A percentile compares a stretch with the other conserved stretches of the same genome.
Conservation (phyloP, 2,329 filamentous ascomycete genomes). For the Hymenoscyphus infarciens region DNA sequence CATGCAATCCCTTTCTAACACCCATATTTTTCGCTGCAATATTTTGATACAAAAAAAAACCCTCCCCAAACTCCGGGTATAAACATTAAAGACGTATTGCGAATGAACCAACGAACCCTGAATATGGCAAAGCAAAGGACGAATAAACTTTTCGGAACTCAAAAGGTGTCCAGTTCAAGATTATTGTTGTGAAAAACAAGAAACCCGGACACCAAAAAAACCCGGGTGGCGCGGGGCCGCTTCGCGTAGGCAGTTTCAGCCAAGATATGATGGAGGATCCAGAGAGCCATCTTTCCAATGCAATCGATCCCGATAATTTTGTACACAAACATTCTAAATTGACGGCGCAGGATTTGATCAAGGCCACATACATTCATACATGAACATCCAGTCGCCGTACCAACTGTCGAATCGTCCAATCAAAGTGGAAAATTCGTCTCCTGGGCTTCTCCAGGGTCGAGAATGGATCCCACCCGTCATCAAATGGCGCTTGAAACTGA, state of each 20-base stretch:
- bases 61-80: slow-evolving; percentile 4
- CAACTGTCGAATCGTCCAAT: slow-evolving; percentile 44
- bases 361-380: slow-evolving; percentile 36
- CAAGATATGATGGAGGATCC: neutral
- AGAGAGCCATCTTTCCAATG: slow-evolving; percentile 2
- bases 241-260: neutral
- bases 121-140: neutral
- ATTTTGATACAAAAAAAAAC: neutral
- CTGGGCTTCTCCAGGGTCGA: slow-evolving; percentile 42
- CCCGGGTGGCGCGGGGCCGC: neutral
- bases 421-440: slow-evolving; percentile 43
- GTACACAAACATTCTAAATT: neutral
- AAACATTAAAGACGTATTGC: neutral
- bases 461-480: slow-evolving; percentile 34
- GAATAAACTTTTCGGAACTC: neutral
- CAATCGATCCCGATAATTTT: neutral
- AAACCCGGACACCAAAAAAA: too few relatives aligned
- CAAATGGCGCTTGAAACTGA: slow-evolving; percentile 45
- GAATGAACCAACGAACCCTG: neutral
- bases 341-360: slow-evolving; percentile 15
- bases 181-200: too few relatives aligned
- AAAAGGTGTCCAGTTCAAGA: too few relatives aligned
- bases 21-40: slow-evolving; percentile 2
- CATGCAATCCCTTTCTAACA: slow-evolving; percentile 1
- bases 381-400: slow-evolving; percentile 48